Evolutionary conservation across 2,329 filamentous ascomycete genomes (phyloP).

Genomic region (Xylaria sp.): DNA sequence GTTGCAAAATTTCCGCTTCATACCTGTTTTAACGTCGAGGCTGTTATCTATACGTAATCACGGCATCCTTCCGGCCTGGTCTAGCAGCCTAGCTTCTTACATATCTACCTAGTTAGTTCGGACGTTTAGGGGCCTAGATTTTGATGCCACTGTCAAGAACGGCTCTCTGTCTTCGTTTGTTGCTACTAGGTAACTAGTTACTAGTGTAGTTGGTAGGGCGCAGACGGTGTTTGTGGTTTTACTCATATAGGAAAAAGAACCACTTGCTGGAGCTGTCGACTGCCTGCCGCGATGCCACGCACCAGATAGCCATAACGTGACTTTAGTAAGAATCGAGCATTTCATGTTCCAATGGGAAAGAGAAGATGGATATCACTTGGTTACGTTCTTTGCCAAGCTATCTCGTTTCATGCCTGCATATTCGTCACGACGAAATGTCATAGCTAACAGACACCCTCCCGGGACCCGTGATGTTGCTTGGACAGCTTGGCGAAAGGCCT

Average conservation of each 20-base stretch:
- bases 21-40: not conserved
- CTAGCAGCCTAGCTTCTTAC: not conserved
- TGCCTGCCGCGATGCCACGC: slow-evolving; percentile 22
- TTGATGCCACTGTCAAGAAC: slow-evolving; percentile 2
- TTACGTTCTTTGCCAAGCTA: slow-evolving; percentile 2
- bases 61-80: slow-evolving; percentile 11
- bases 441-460: not conserved
- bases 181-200: slow-evolving; percentile 8
- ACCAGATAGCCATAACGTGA: slow-evolving; percentile 10
- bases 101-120: not conserved
- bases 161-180: not conserved
- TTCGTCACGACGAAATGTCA: slow-evolving; percentile 8
- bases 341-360: slow-evolving; percentile 16
- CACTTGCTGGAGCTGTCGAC: not conserved
- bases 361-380: not conserved
- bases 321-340: slow-evolving; percentile 1
- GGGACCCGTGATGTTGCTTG: slow-evolving; percentile 8
- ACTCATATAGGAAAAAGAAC: not conserved
- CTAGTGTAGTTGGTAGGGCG: not conserved
- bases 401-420: slow-evolving; percentile 17
- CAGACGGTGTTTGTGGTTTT: not conserved
- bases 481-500: slow-evolving; percentile 2
- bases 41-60: not conserved
- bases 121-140: slow-evolving; percentile 3
- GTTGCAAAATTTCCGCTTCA: not conserved